Evolutionary conservation across 306 rosid species (phyloP).

Genomic region (Vigna radiata): DNA sequence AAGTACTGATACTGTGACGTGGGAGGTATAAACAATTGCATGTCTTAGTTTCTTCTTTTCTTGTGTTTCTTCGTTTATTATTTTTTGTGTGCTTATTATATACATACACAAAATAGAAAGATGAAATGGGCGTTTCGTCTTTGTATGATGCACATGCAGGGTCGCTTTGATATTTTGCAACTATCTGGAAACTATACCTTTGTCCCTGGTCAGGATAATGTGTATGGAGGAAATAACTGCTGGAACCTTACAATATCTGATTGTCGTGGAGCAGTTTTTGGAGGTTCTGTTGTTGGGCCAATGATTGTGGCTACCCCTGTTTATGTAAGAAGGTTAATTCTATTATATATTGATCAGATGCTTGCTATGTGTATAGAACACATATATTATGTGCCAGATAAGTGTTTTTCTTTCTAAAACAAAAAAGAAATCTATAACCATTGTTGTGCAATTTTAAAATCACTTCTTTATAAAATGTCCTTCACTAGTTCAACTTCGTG

Average conservation of each 20-base stretch:
- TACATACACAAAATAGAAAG: too few relatives aligned
- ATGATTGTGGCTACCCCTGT: neutral
- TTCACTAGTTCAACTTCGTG: neutral
- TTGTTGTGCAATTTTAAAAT: neutral
- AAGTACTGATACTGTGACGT: neutral
- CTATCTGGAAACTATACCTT: neutral
- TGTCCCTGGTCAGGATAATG: neutral
- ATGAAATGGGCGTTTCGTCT: neutral
- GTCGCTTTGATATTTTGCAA: neutral
- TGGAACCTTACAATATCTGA: neutral
- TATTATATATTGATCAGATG: neutral
- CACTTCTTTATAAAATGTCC: neutral
- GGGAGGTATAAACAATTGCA: neutral
- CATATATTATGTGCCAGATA: neutral
- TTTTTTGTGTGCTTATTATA: too few relatives aligned
- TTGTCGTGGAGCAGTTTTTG: neutral
- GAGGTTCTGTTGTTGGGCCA: neutral
- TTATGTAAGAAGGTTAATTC: neutral
- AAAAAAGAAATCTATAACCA: neutral
- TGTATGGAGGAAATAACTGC: neutral
- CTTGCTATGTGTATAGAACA: neutral
- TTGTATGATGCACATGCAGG: neutral
- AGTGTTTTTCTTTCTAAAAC: neutral
- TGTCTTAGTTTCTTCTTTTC: neutral
- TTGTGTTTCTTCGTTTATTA: neutral